These are phyloP conservation scores for Fusarium phyllophilum DNA, from an alignment of 2,329 filamentous ascomycete species.

Conservation along the genomic window DNA sequence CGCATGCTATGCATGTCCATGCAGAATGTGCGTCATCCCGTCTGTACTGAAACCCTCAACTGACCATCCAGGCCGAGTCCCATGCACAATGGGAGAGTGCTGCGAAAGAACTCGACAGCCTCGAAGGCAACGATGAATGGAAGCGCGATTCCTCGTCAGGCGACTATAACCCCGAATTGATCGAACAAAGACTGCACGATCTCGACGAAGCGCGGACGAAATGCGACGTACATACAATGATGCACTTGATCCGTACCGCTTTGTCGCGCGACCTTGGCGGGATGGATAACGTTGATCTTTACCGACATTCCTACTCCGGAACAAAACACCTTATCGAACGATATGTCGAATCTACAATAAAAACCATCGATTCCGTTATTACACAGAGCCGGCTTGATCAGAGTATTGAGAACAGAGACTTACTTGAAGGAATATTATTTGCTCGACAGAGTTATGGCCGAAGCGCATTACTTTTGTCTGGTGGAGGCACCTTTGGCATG, in stretches of 20 bases:
- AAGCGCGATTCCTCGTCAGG: slow-evolving; percentile 71
- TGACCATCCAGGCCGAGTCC: slow-evolving; percentile 67
- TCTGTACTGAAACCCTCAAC: neutral
- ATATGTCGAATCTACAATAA: slow-evolving; percentile 83
- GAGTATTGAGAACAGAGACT: slow-evolving; percentile 66
- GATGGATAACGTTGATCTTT: slow-evolving; percentile 85
- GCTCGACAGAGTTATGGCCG: slow-evolving; percentile 85
- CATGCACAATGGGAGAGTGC: slow-evolving; percentile 79
- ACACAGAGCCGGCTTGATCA: slow-evolving; percentile 65
- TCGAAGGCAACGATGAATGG: slow-evolving; percentile 86
- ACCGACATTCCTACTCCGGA: slow-evolving; percentile 84
- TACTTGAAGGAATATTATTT: slow-evolving; percentile 75
- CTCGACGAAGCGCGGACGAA: slow-evolving; percentile 78
- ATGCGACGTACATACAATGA: slow-evolving; percentile 79
- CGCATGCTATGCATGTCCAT: slow-evolving; percentile 72
- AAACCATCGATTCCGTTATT: slow-evolving; percentile 78
- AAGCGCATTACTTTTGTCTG: slow-evolving; percentile 83
- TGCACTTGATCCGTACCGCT: slow-evolving; percentile 82
- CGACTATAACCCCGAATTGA: slow-evolving; percentile 77
- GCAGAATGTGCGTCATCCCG: slow-evolving; percentile 65
- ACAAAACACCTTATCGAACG: slow-evolving; percentile 88
- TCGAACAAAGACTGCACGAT: slow-evolving; percentile 75
- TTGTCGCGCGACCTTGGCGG: slow-evolving; percentile 84
- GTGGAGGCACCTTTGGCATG: slow-evolving; percentile 91
- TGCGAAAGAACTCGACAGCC: slow-evolving; percentile 78